Conservation (phyloP, 2,329 filamentous ascomycete genomes). For the Sporothrix curviconia region DNA sequence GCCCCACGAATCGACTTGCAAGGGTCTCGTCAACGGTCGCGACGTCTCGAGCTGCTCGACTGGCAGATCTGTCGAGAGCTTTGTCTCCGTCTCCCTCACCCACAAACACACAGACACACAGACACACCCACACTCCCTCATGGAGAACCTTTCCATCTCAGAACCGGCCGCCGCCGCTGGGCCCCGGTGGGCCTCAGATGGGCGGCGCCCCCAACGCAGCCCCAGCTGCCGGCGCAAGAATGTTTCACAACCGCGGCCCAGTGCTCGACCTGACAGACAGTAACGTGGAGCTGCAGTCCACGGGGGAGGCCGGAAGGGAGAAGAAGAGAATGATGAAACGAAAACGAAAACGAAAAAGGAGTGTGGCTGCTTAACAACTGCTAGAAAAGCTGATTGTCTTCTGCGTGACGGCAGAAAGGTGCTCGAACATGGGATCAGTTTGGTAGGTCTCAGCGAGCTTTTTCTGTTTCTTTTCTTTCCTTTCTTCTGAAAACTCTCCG, state of each 20-base stretch:
- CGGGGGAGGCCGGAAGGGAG: background rate
- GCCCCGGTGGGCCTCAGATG: conserved; percentile 24
- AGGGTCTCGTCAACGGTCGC: too few relatives aligned
- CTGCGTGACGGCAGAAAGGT: conserved; percentile 91
- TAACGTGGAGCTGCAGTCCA: conserved; percentile 42
- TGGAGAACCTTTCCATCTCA: conserved; percentile 30
- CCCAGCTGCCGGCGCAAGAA: conserved; percentile 81
- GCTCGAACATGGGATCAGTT: conserved; percentile 98
- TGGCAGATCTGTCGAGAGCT: too few relatives aligned
- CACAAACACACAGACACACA: background rate
- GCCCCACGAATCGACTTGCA: too few relatives aligned
- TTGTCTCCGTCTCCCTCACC: too few relatives aligned
- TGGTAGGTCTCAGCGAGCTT: conserved; percentile 43
- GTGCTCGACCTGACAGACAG: conserved; percentile 94
- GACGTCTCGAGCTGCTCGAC: too few relatives aligned
- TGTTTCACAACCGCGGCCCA: conserved; percentile 98
- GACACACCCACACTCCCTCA: conserved; percentile 6
- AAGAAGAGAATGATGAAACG: too few relatives aligned
- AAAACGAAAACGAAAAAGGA: background rate
- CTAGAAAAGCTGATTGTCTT: conserved; percentile 88
- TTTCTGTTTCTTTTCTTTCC: background rate
- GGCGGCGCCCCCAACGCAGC: conserved; percentile 40
- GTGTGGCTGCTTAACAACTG: background rate
- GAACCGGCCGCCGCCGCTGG: conserved; percentile 25
- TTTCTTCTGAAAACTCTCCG: background rate